Base-by-base conservation (phyloP, 1,284 basidiomycete species). In the Melampsora larici-populina region DNA sequence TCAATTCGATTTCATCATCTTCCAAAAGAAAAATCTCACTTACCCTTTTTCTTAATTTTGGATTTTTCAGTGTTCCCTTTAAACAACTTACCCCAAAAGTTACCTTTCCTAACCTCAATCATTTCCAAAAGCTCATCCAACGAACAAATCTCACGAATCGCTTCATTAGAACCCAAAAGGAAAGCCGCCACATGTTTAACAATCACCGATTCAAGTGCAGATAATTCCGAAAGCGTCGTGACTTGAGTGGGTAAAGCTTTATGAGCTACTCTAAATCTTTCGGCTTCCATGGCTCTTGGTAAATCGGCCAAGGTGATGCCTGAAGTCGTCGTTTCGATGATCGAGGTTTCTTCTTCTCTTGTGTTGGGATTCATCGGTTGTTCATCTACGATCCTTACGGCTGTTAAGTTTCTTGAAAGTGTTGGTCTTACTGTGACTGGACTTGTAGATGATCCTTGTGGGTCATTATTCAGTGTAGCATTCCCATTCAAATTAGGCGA, bases 21-120 rank as follows among this genome's bases (percentile, higher is more conserved):
- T 21, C n/a, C 24, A 33, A 51, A 18, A 15, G 11, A 62, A 40
- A 73, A 69, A 1, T 55, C 69, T n/a, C 46, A 64, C 70, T 65
- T 66, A 65, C 63, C 81, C 77, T 84, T 84, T 64, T 78, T 78
- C 79, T 83, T 83, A 79, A 82, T 83, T 79, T 82, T 82, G 72
- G 82, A 81, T 80, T 97, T 94, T 82, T 94, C 91, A 79, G 90
- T 89, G 65, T 89, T 89, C n/a, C 88, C 89, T 84, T 98, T 97
- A 87, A 99, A 98, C 46, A 97, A 84, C 85, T 95, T 94, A 81
- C 93, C 92, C 95, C 95, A 99, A 86, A 97, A 97, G 48, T 92
- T 92, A 80, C 89, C 90, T 87, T 97, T 97, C 86, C 97, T 92
- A 51, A 87, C 87, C 84, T 98, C 95, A 63, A 99, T 89, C 82